phyloP scores from a whole-genome alignment of 495 filamentous ascomycete species.

The Cairneyella variabilis region DNA sequence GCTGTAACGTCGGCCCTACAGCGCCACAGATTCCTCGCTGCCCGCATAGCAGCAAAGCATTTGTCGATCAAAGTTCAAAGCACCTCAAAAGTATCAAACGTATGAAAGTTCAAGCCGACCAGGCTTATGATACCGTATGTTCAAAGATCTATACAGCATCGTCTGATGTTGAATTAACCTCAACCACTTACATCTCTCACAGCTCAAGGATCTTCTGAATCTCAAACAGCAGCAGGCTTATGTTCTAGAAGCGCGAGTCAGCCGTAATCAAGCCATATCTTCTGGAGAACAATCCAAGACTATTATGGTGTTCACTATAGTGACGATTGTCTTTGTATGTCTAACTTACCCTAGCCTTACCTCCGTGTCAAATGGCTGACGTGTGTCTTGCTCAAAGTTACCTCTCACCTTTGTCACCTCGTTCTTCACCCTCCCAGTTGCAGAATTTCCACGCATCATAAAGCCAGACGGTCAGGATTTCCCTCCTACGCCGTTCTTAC shows the following conservation, averaged over 20 bases:
- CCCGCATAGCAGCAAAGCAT: conserved; percentile 2
- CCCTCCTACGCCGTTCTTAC: not conserved
- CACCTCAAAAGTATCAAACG: conserved; percentile 2
- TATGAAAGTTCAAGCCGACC: conserved; percentile 3
- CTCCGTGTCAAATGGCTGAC: not conserved
- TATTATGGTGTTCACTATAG: conserved; percentile 8
- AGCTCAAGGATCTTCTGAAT: conserved; percentile 4
- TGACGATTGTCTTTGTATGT: conserved; percentile 7
- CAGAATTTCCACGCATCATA: not conserved
- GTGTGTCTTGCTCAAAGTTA: not conserved
- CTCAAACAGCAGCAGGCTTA: conserved; percentile 8
- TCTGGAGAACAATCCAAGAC: conserved; percentile 10
- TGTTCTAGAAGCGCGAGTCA: conserved; percentile 7
- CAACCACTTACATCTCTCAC: too few species aligned
- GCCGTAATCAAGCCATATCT: conserved; percentile 3
- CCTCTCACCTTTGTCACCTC: conserved; percentile 7
- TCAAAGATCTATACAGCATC: too few species aligned
- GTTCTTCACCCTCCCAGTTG: conserved; percentile 5
- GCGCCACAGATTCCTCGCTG: not conserved
- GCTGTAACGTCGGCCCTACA: not conserved
- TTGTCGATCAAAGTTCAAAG: conserved; percentile 4
- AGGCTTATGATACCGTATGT: conserved; percentile 9
- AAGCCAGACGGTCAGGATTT: not conserved
- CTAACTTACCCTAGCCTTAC: not conserved
- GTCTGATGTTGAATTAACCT: too few species aligned